Base-by-base conservation (phyloP, 495 filamentous ascomycete genomes). In the Penicillium chermesinum region DNA sequence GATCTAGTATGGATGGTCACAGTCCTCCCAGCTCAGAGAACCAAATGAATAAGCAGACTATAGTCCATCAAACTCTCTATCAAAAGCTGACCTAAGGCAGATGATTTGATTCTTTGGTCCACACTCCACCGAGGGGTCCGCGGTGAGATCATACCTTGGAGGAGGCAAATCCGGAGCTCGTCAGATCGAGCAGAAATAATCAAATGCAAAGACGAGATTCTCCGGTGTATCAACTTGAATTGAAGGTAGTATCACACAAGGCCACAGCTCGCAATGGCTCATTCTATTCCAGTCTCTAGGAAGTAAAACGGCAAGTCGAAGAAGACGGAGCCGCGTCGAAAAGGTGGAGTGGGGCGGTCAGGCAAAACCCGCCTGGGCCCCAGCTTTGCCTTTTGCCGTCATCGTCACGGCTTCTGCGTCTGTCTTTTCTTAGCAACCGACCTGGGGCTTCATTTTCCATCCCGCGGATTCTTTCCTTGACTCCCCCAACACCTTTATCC, bases 371-470 rank as follows among this genome's bases (percentile, higher is more conserved):
- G 43, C 46, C 42, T 49, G 52, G 46, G 39, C 36, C 33, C 42
- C 47, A 33, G 25, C 21, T 49, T 30, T 30, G 25, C 25, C 17
- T 30, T 44, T 46, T 14, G 47, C 34, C 43, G 43, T 47, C 52
- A 37, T 54, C 52, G 52, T 54, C 52, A 46, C 52, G 49, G 19
- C 51, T 45, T 49, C 42, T 33, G 38, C 46, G 42, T 47, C 52
- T 47, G 42, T 50, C 42, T 43, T 42, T 38, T 37, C 41, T 40
- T 54, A 32, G 25, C 42, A 32, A 32, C 34, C 27, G 34, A 18
- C 27, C 30, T 21, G 39, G 41, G 37, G 40, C 44, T 46, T 52
- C 44, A 39, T 39, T 17, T 39, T 25, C 45, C 30, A 44, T 48
- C 46, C 52, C 37, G 50, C 48, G 47, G 50, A 46, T 33, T 54